A percentile compares a stretch with the other conserved stretches of the same genome.
phyloP scores from a whole-genome alignment of 257 asterid genomes.

The Paulownia fortunei region DNA sequence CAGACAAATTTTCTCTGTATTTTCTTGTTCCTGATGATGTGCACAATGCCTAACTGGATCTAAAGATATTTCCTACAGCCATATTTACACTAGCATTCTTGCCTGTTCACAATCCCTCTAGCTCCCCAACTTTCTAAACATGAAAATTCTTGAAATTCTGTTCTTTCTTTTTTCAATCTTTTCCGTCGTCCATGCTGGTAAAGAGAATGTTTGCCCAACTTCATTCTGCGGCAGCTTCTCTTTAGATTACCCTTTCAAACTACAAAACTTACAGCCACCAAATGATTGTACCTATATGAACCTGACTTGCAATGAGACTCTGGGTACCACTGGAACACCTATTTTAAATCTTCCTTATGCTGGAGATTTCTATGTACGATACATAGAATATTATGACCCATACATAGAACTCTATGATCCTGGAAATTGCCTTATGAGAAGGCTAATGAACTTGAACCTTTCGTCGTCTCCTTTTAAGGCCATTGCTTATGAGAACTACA shows the following conservation, averaged over 20 bases:
- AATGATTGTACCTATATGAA: constrained; percentile 23
- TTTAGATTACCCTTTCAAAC: constrained; percentile 37
- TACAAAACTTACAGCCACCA: not conserved
- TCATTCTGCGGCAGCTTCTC: constrained; percentile 27
- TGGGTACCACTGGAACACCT: not conserved
- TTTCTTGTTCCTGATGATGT: constrained; percentile 29
- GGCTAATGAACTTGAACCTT: constrained; percentile 35
- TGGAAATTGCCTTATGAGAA: constrained; percentile 34
- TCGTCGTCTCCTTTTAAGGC: constrained; percentile 36
- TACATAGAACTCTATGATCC: constrained; percentile 38
- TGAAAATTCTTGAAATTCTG: constrained; percentile 19
- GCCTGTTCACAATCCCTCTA: not conserved
- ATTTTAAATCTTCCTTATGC: constrained; percentile 27
- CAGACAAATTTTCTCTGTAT: not conserved
- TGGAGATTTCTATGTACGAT: constrained; percentile 24
- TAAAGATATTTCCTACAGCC: not conserved
- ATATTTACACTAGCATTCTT: not conserved
- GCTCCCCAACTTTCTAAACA: not conserved
- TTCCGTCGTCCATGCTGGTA: not conserved
- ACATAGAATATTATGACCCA: not conserved
- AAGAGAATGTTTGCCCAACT: constrained; percentile 18
- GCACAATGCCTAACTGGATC: not conserved
- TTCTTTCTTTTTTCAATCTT: not conserved
- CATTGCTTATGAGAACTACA: constrained; percentile 20
- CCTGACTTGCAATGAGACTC: constrained; percentile 20